Evolutionary conservation across 345 rosid species (phyloP).

Genomic region (Ceriops tagal): DNA sequence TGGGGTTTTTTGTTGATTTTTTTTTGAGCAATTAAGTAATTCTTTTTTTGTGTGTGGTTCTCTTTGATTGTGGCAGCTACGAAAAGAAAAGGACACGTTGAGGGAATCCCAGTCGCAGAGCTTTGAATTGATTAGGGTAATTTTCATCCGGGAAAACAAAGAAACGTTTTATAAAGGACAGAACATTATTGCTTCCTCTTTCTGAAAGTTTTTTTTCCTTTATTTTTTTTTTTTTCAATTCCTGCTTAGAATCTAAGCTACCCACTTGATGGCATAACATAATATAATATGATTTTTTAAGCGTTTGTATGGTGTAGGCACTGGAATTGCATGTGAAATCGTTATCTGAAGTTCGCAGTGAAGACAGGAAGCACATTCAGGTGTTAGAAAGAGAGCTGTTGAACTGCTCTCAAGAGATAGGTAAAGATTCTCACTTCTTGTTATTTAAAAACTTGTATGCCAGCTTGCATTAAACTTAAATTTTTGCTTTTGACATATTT

Average conservation of each 20-base stretch:
- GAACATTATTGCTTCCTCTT: constrained; percentile 1
- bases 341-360: constrained; percentile 49
- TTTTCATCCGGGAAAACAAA: neutral
- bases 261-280: neutral
- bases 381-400: constrained; percentile 66
- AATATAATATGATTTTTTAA: constrained; percentile 14
- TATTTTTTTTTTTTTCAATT: neutral
- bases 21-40: neutral
- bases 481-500: neutral
- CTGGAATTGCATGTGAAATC: constrained; percentile 58
- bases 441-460: neutral
- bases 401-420: constrained; percentile 82
- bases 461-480: neutral
- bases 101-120: constrained; percentile 65
- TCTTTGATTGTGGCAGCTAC: constrained; percentile 40
- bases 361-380: constrained; percentile 52
- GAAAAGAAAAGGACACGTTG: constrained; percentile 68
- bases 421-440: constrained; percentile 33
- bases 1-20: neutral
- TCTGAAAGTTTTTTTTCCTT: neutral
- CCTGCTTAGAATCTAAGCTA: neutral
- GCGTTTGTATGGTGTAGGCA: constrained; percentile 38
- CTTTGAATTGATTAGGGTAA: constrained; percentile 72
- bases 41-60: neutral
- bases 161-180: too few species aligned